Base-by-base conservation (phyloP, 2,329 filamentous ascomycete species). In the Scedosporium boydii region DNA sequence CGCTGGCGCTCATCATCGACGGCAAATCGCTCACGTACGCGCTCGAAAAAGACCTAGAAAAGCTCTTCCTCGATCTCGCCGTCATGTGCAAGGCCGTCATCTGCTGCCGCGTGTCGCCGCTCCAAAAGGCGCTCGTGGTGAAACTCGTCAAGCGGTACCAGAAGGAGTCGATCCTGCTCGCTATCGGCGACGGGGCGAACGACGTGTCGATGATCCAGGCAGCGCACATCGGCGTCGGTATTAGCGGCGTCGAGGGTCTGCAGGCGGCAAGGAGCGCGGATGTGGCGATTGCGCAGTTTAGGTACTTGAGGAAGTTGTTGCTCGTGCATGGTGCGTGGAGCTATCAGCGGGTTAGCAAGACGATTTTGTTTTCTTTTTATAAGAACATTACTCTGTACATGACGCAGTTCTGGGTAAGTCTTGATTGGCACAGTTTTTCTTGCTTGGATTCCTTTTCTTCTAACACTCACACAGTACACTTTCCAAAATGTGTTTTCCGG, bases 161-260 rank as follows among this genome's bases (percentile, higher is more conserved):
- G 73, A 85, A 95, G 67, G 90, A 97, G 72, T 86, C 91, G 12
- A 92, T 99, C 68, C 86, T 97, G 61, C 85, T 99, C 59, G 95
- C 95, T 60, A 97, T 99, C 73, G 95, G 95, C 68, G 95, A 99
- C 70, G 95, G 95, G 67, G 95, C 95, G 57, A 99, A 99, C 76
- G 95, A 99, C 71, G 95, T 99, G n/a, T 97, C 93, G 18, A 99
- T 99, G 95, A 99, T 99, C 62, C 95, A 99, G 78, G 95, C 95
- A 10, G 95, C 95, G 12, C 95, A 99, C 73, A 96, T 99, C 67
- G 95, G 95, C 66, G 91, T 99, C 55, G 95, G 95, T 75, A 99
- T 99, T 74, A 96, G 92, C 71, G 95, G 95, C 75, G 85, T 96
- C 66, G 95, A 99, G 82, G 95, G 95, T 81, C 85, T 99, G 0